phyloP scores from a whole-genome alignment of 441 rosid genomes.

The Syzygium malaccense region DNA sequence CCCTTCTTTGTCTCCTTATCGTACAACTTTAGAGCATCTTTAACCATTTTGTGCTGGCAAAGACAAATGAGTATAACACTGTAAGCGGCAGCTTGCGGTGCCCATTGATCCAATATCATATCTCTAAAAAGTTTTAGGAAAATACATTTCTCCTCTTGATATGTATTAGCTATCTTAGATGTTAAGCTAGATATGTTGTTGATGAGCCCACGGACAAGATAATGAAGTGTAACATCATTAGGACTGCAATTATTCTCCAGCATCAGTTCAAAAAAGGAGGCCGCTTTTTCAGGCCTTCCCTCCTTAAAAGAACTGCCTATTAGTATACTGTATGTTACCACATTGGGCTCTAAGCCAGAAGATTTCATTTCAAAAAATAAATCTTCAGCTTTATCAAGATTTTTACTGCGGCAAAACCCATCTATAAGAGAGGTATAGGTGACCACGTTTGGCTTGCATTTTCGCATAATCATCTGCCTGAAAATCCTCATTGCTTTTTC shows the following conservation, averaged over 20 bases:
- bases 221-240: conserved; percentile 60
- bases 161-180: conserved; percentile 8
- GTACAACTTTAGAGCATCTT: conserved; percentile 44
- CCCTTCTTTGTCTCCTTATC: conserved; percentile 49
- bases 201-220: conserved; percentile 58
- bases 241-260: conserved; percentile 53
- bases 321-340: conserved; percentile 66
- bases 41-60: conserved; percentile 56
- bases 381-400: conserved; percentile 43
- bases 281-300: conserved; percentile 53
- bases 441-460: conserved; percentile 70
- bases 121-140: conserved; percentile 36
- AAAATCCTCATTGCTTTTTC: conserved; percentile 45
- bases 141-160: conserved; percentile 22
- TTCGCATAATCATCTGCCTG: conserved; percentile 50
- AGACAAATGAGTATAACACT: conserved; percentile 53
- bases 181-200: conserved; percentile 17
- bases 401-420: conserved; percentile 58
- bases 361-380: conserved; percentile 51
- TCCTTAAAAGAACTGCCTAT: conserved; percentile 59
- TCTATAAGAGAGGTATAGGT: conserved; percentile 63
- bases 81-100: conserved; percentile 41
- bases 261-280: conserved; percentile 66
- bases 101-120: conserved; percentile 64
- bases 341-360: conserved; percentile 59